Evolutionary conservation across 2,329 filamentous ascomycete species (phyloP).

Genomic region (Apiospora marii): DNA sequence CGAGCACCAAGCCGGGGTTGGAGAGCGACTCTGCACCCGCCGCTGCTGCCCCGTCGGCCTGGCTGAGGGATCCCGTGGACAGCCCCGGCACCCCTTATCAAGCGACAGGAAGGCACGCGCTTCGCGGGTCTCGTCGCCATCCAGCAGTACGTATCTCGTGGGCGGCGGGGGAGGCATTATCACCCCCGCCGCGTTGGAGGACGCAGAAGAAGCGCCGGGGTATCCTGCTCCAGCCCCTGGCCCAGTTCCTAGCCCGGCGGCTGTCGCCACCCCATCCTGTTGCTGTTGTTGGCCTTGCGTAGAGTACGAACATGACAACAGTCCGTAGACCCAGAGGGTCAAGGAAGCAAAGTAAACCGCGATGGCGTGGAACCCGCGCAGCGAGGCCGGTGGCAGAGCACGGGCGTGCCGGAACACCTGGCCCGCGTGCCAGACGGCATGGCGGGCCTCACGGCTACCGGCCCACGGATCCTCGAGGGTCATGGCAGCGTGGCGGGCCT

Average conservation of each 20-base stretch:
- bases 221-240: not conserved
- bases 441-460: slow-evolving; percentile 34
- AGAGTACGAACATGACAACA: slow-evolving; percentile 30
- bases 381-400: slow-evolving; percentile 35
- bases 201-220: not conserved
- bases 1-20: slow-evolving; percentile 35
- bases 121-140: slow-evolving; percentile 37
- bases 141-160: slow-evolving; percentile 33
- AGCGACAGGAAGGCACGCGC: slow-evolving; percentile 37
- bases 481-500: slow-evolving; percentile 34
- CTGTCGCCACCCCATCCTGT: not conserved
- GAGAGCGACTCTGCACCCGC: slow-evolving; percentile 33
- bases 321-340: slow-evolving; percentile 39
- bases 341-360: slow-evolving; percentile 40
- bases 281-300: slow-evolving; percentile 24
- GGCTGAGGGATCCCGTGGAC: not conserved
- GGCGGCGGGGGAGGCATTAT: slow-evolving; percentile 20
- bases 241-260: not conserved
- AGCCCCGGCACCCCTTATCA: slow-evolving; percentile 35
- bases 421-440: slow-evolving; percentile 41
- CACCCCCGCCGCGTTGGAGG: not conserved
- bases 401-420: slow-evolving; percentile 37
- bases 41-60: not conserved
- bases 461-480: slow-evolving; percentile 37
- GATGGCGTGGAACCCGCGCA: slow-evolving; percentile 39